Conservation (phyloP, 805 yeast species). For the Candida endomychidarum region DNA sequence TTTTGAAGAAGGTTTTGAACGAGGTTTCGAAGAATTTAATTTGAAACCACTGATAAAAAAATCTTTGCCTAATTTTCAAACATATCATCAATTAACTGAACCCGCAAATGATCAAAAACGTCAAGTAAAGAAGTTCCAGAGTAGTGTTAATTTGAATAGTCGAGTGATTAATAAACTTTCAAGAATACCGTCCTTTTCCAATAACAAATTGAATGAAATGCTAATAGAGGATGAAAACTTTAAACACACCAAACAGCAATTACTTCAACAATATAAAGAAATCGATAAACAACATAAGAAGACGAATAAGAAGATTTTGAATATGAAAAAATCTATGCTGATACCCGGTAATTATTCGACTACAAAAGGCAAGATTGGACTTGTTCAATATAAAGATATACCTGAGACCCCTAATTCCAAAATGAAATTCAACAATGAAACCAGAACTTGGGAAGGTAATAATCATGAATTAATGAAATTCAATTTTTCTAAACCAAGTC, state of each 20-base stretch:
- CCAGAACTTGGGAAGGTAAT: conserved; percentile 64
- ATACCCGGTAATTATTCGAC: conserved; percentile 10
- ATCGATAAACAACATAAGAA: conserved; percentile 16
- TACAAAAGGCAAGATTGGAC: conserved; percentile 2
- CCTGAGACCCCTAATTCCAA: conserved; percentile 20
- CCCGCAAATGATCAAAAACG: background rate
- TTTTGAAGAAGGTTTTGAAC: conserved; percentile 30
- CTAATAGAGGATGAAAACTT: conserved; percentile 16
- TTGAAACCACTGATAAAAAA: conserved; percentile 1
- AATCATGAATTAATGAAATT: conserved; percentile 56
- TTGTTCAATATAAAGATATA: conserved; percentile 17
- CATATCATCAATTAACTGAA: background rate
- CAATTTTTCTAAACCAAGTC: conserved; percentile 32
- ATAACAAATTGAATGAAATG: conserved; percentile 15
- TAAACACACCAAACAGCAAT: conserved; percentile 23
- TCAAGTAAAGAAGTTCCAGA: conserved; percentile 23
- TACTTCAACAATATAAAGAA: conserved; percentile 34
- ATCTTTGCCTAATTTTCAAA: conserved; percentile 7
- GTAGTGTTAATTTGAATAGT: conserved; percentile 20
- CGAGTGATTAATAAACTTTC: conserved; percentile 37
- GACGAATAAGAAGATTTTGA: conserved; percentile 13
- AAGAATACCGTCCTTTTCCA: conserved; percentile 40
- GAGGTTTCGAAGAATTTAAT: conserved; percentile 14
- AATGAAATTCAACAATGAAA: conserved; percentile 55
- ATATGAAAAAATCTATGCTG: conserved; percentile 14